These are phyloP conservation scores for Suillus spraguei DNA, from an alignment of 768 basidiomycete species.

Conservation along the genomic window DNA sequence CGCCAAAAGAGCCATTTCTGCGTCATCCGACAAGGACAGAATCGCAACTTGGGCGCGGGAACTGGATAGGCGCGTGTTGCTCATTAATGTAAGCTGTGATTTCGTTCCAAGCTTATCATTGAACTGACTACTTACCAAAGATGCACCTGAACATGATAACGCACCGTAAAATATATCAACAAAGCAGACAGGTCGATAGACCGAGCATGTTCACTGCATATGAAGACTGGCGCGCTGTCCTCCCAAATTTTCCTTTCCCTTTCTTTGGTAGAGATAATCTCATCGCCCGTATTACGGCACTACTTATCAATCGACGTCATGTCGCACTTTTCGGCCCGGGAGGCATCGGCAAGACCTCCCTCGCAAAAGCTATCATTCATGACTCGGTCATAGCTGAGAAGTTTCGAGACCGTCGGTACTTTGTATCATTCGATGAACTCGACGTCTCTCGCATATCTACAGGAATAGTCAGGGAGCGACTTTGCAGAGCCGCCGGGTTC, in stretches of 20 bases:
- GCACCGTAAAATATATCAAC: neutral
- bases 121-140: neutral
- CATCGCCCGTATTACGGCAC: neutral
- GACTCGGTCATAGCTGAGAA: conserved; percentile 2
- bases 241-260: neutral
- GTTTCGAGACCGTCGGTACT: conserved; percentile 5
- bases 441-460: neutral
- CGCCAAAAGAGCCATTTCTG: neutral
- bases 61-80: neutral
- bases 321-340: conserved; percentile 4
- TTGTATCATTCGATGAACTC: conserved; percentile 7
- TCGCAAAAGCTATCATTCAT: conserved; percentile 9
- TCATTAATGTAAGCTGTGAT: neutral
- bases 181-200: neutral
- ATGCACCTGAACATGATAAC: neutral
- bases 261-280: conserved; percentile 7
- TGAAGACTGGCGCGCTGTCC: neutral
- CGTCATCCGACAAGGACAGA: neutral
- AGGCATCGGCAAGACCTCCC: conserved; percentile 9
- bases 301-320: conserved; percentile 7
- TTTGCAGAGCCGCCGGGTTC: neutral
- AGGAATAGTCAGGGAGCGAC: neutral
- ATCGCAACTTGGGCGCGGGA: neutral
- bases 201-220: neutral
- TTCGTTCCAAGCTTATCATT: neutral